Conservation (phyloP, 345 rosid species). For the Psidium friedrichsthalianum region DNA sequence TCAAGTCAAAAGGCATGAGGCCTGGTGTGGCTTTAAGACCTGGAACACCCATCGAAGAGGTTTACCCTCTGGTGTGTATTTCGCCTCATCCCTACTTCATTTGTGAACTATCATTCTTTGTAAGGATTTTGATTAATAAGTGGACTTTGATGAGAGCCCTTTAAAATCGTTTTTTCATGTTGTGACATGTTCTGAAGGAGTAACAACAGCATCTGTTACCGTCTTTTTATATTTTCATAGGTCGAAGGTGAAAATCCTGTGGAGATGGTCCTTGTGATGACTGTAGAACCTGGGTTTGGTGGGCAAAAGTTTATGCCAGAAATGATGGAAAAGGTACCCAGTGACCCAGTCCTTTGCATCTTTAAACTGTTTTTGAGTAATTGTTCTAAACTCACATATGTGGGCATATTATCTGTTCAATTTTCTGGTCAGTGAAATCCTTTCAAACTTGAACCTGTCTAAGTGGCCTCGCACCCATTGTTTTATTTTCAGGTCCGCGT, state of each 20-base stretch:
- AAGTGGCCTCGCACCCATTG: neutral
- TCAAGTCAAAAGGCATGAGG: conserved; percentile 77
- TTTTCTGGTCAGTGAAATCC: neutral
- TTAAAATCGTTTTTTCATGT: neutral
- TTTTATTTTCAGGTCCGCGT: conserved; percentile 31
- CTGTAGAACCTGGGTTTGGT: conserved; percentile 88
- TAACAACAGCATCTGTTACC: neutral
- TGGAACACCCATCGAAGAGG: conserved; percentile 74
- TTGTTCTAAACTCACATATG: neutral
- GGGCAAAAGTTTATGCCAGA: conserved; percentile 89
- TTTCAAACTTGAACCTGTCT: neutral
- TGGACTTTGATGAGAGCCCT: neutral
- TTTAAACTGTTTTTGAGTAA: neutral
- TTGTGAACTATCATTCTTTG: neutral
- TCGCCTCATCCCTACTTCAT: neutral
- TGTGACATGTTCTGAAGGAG: neutral
- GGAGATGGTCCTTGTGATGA: conserved; percentile 95
- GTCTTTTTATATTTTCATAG: conserved; percentile 15
- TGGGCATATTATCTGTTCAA: neutral
- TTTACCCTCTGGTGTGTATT: conserved; percentile 64
- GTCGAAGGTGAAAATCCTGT: conserved; percentile 66
- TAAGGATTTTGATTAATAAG: neutral
- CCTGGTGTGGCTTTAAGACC: conserved; percentile 85
- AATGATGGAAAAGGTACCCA: conserved; percentile 71
- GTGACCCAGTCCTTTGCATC: neutral